Base-by-base conservation (phyloP, 1,284 basidiomycete genomes). In the Naganishia cerealis region DNA sequence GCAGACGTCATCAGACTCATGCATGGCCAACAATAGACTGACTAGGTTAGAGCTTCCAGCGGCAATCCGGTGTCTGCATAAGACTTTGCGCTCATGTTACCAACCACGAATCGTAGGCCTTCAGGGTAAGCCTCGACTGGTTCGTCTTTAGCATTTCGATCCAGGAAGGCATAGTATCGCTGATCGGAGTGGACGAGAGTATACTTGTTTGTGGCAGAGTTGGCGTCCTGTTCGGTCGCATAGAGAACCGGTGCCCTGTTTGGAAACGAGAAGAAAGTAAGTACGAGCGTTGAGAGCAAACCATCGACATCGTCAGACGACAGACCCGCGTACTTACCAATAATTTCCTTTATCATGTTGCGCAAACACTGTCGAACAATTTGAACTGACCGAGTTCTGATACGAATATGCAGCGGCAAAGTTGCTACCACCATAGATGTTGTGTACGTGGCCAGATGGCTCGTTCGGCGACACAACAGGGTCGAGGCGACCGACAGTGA, bases 111-210 rank as follows among this genome's bases (percentile, higher is more conserved):
- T n/a, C 75, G 73, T 36, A 80, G 67, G 15, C 78, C 79, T 21
- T 73, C 71, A 0, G 79, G 79, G 71, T 77, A 80, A 24, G 80
- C 75, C 54, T 73, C 68, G 62, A 78, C 73, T n/a, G 77, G 71
- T 26, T 58, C 38, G 53, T 69, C 67, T 54, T 73, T 73, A 63
- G 65, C 68, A 71, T 24, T 72, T 40, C 73, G 71, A 39, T 67
- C 71, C 38, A 74, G 71, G 65, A 76, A 79, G 72, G 79, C 79
- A 73, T 80, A 80, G 72, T 79, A 74, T 36, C 78, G 75, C 16
- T 40, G 53, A 21, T 39, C 38, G 24, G 59, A 50, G 12, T 56
- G 67, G 29, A 69, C 52, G 18, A 42, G 36, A 15, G 55, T 58
- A 36, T 69, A 69, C 7, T 59, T 68, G 54, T 63, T 66, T 6